Conservation (phyloP, 192 early-diverging fungal genomes). For the Gaertneriomyces semiglobifer region DNA sequence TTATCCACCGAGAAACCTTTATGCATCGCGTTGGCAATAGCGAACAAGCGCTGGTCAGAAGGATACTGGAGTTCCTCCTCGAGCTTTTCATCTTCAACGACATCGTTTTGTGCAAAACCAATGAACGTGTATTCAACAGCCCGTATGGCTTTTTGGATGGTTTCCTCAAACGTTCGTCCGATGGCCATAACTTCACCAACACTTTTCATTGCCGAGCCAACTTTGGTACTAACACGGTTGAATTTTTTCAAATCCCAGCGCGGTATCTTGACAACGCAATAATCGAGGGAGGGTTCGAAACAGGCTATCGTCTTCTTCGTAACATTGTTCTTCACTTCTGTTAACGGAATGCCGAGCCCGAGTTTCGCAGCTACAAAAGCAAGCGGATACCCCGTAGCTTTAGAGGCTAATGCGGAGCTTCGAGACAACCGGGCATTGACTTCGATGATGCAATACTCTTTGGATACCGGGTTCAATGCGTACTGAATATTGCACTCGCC, state of each 20-base stretch:
- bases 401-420: constrained; percentile 89
- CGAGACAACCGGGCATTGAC: constrained; percentile 96
- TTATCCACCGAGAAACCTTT: constrained; percentile 87
- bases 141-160: constrained; percentile 93
- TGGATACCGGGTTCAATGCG: constrained; percentile 87
- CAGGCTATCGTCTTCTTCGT: constrained; percentile 95
- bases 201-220: constrained; percentile 92
- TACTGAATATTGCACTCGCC: constrained; percentile 99
- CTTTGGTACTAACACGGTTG: constrained; percentile 82
- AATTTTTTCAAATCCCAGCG: constrained; percentile 93
- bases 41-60: constrained; percentile 92
- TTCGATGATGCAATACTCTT: constrained; percentile 98
- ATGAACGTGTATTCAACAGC: constrained; percentile 83
- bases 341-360: constrained; percentile 86
- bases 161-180: constrained; percentile 96
- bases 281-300: constrained; percentile 97
- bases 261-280: constrained; percentile 62
- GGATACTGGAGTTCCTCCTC: constrained; percentile 88
- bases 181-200: constrained; percentile 99
- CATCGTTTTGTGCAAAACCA: constrained; percentile 72
- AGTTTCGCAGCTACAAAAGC: constrained; percentile 98
- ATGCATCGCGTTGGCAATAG: constrained; percentile 93
- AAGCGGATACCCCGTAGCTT: constrained; percentile 97
- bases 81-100: constrained; percentile 65
- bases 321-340: constrained; percentile 90